These are phyloP conservation scores for Neurospora pannonica DNA, from an alignment of 495 filamentous ascomycete species.

Conservation along the genomic window DNA sequence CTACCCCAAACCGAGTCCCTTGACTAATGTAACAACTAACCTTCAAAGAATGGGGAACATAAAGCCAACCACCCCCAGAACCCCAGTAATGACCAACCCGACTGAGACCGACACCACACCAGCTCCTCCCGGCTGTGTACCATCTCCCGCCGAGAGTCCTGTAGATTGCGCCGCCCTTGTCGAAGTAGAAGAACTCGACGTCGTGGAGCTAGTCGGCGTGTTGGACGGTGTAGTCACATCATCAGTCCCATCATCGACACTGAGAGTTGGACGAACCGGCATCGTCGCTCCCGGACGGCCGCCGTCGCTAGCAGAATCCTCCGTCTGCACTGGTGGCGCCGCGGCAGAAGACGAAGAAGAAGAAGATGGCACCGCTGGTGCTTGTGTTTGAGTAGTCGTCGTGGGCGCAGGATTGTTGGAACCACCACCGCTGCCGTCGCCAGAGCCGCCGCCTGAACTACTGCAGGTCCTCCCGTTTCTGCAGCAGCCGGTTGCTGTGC, in stretches of 20 bases:
- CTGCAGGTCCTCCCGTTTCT: conserved; percentile 5
- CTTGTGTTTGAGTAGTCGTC: background rate
- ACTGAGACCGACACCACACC: background rate
- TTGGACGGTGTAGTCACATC: background rate
- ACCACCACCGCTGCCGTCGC: background rate
- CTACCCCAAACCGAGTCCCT: too few species aligned
- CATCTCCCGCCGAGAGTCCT: background rate
- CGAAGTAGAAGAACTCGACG: background rate
- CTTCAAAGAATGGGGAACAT: background rate
- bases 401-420: background rate
- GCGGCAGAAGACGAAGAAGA: background rate
- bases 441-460: background rate
- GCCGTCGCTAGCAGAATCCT: background rate
- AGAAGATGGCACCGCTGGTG: background rate
- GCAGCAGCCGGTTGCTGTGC: conserved; percentile 10
- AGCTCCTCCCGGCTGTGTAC: background rate
- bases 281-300: background rate
- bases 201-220: background rate
- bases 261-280: background rate
- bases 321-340: background rate
- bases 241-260: background rate
- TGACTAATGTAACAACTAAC: background rate
- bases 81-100: background rate
- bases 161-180: background rate
- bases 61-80: background rate